Evolutionary conservation across 176 grass and related monocot genomes (phyloP).

Genomic region (Avena sativa): DNA sequence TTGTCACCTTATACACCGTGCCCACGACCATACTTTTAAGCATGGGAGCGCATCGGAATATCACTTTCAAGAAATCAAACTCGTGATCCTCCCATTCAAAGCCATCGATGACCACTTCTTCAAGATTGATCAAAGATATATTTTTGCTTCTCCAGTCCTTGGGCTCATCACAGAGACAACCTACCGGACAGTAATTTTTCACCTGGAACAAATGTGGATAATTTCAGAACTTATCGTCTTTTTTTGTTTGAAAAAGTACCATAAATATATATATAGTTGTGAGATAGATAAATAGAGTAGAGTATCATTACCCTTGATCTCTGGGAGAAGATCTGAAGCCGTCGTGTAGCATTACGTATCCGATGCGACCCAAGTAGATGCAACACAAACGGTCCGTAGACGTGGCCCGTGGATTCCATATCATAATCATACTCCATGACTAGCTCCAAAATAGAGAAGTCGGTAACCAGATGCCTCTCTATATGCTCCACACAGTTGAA

Average conservation of each 20-base stretch:
- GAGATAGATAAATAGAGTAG: no score
- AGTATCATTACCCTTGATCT: background rate
- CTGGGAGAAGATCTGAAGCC: background rate
- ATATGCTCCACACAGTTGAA: background rate
- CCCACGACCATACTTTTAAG: background rate
- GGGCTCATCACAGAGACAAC: background rate
- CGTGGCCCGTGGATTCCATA: background rate
- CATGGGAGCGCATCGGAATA: background rate
- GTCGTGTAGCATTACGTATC: background rate
- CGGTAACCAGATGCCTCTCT: background rate
- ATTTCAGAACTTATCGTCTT: background rate
- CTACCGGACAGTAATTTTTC: background rate
- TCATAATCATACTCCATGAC: background rate
- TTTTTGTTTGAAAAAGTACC: no score
- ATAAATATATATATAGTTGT: no score
- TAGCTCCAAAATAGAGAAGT: background rate
- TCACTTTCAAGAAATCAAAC: background rate
- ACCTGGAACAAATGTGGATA: background rate
- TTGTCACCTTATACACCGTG: background rate
- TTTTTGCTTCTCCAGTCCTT: background rate
- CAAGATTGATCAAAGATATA: background rate
- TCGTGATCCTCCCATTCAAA: background rate
- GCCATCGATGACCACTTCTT: background rate
- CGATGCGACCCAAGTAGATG: background rate
- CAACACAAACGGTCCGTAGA: background rate